These are phyloP conservation scores for Boeremia exigua DNA, from an alignment of 2,329 filamentous ascomycete genomes.

Conservation along the genomic window DNA sequence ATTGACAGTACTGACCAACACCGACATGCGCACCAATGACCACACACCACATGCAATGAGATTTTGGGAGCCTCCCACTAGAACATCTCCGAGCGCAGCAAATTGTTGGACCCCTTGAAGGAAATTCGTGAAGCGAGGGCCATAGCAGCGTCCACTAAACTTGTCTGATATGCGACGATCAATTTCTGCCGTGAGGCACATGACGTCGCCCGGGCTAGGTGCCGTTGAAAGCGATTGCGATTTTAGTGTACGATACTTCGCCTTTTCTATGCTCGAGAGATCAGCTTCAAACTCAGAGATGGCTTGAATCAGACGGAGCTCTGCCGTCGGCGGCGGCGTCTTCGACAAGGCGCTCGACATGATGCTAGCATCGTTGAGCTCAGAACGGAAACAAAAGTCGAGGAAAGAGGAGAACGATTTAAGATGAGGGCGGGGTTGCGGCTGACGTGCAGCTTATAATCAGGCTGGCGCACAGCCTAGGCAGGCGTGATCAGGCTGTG, in stretches of 20 bases:
- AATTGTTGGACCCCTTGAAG: conserved; percentile 53
- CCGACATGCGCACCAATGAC: conserved; percentile 52
- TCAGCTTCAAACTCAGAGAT: not conserved
- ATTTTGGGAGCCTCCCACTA: conserved; percentile 54
- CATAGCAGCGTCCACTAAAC: conserved; percentile 42
- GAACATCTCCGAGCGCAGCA: conserved; percentile 51
- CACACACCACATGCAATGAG: conserved; percentile 55
- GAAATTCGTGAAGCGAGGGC: conserved; percentile 52
- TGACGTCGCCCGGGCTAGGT: not conserved
- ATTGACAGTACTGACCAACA: conserved; percentile 44
- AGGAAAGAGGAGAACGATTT: no score
- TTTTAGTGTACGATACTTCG: not conserved
- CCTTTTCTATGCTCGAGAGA: not conserved
- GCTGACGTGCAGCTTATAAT: no score
- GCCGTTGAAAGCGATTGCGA: not conserved
- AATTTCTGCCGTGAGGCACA: not conserved
- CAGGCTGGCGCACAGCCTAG: no score
- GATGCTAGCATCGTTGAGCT: not conserved
- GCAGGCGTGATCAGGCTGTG: no score
- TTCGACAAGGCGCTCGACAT: not conserved
- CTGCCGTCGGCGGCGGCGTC: not conserved
- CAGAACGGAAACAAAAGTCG: no score
- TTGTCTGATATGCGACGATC: conserved; percentile 10
- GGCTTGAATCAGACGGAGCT: not conserved
- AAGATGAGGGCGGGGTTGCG: no score